These are phyloP conservation scores for Chalciporus chontae DNA, from an alignment of 768 basidiomycete genomes.

Conservation along the genomic window DNA sequence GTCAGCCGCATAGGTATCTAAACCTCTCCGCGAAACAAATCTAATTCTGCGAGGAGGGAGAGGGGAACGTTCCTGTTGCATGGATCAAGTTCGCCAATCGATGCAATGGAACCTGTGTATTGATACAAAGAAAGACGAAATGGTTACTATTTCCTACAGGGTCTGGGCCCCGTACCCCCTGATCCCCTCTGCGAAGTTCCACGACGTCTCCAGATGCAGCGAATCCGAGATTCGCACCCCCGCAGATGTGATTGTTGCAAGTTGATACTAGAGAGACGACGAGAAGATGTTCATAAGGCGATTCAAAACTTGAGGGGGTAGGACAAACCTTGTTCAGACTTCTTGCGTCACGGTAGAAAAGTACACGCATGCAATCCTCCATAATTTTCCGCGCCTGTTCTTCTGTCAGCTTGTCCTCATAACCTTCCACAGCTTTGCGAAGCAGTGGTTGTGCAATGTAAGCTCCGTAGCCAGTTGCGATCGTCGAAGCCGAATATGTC, in stretches of 20 bases:
- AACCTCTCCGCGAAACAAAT: no score
- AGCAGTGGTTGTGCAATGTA: conserved; percentile 93
- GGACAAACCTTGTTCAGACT: conserved; percentile 85
- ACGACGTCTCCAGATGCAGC: conserved; percentile 68
- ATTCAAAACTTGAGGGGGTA: neutral
- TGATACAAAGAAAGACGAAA: conserved; percentile 4
- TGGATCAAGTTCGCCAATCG: neutral
- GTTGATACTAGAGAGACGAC: conserved; percentile 73
- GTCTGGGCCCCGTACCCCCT: conserved; percentile 89
- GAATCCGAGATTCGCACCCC: conserved; percentile 82
- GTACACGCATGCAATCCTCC: conserved; percentile 83
- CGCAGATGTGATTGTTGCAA: conserved; percentile 77
- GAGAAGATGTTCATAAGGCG: neutral
- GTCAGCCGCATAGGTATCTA: no score
- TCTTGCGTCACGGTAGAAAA: conserved; percentile 95
- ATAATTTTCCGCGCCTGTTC: conserved; percentile 77
- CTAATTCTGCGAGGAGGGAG: no score
- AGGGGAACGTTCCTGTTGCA: neutral
- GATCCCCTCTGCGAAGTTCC: conserved; percentile 91
- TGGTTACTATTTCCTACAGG: conserved; percentile 45
- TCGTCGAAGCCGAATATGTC: conserved; percentile 88
- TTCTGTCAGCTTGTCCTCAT: conserved; percentile 69
- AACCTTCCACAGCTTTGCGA: conserved; percentile 84
- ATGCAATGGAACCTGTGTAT: neutral
- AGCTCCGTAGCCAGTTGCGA: conserved; percentile 93